These are phyloP conservation scores for Lachnellula subtilissima DNA, from an alignment of 2,329 filamentous ascomycete genomes.

Conservation along the genomic window DNA sequence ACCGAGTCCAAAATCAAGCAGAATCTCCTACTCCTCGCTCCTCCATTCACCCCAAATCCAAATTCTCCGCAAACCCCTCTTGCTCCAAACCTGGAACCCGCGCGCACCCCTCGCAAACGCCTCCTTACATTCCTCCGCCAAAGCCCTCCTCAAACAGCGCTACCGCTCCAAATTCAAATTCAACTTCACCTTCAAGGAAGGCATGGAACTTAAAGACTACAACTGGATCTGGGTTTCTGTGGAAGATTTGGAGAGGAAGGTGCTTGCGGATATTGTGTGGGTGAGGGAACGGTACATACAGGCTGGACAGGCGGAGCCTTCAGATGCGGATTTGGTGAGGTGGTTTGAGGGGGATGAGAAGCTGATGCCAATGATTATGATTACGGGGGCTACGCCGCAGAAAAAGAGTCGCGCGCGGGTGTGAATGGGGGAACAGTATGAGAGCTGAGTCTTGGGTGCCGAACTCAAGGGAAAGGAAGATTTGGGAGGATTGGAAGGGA, in stretches of 20 bases:
- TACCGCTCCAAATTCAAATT: slow-evolving; percentile 11
- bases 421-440: too few relatives aligned
- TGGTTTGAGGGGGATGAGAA: slow-evolving; percentile 6
- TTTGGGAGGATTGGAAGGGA: too few relatives aligned
- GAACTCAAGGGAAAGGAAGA: too few relatives aligned
- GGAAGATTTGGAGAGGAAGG: slow-evolving; percentile 12
- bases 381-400: not conserved
- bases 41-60: not conserved
- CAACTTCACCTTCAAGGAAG: not conserved
- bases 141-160: slow-evolving; percentile 1
- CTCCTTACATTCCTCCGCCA: not conserved
- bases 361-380: not conserved
- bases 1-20: not conserved
- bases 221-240: slow-evolving; percentile 10
- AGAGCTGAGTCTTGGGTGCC: too few relatives aligned
- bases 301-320: slow-evolving; percentile 9
- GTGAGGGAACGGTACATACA: slow-evolving; percentile 12
- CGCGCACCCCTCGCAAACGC: not conserved
- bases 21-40: not conserved
- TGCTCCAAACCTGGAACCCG: not conserved
- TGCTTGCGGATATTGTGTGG: slow-evolving; percentile 16
- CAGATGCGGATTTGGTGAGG: slow-evolving; percentile 11
- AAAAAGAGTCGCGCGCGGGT: too few relatives aligned
- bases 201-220: not conserved
- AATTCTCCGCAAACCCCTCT: not conserved